Evolutionary conservation across 2,329 filamentous ascomycete species (phyloP), one percentile per base, ranked within the genome.

Genomic region (Bertia moriformis): DNA sequence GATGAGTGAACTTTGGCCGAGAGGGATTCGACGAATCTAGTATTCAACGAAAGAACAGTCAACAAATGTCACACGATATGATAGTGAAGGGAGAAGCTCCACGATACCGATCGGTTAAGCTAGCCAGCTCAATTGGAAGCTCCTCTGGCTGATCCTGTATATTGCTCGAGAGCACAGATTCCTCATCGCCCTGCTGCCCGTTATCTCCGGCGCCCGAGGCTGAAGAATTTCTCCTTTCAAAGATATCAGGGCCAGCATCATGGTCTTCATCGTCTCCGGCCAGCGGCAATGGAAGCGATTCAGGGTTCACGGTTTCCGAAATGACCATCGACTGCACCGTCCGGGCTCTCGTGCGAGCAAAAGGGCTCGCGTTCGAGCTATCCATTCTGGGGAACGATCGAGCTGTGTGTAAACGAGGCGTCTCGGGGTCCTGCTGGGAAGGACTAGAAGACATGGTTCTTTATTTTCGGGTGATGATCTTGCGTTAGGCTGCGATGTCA

Each of bases 41-140:
- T 32, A 14, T 7, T 14, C 15, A 35, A 10, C n/a, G n/a, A n/a
- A n/a, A n/a, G n/a, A n/a, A n/a, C n/a, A n/a, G n/a, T n/a, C n/a
- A n/a, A n/a, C n/a, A n/a, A n/a, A n/a, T n/a, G n/a, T n/a, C n/a
- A n/a, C n/a, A n/a, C n/a, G n/a, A n/a, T n/a, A n/a, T n/a, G n/a
- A n/a, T 35, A 14, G 32, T 35, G 10, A 10, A 35, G 12, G 17
- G 13, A n/a, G 15, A 14, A 24, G 22, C 4, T 30, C 27, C 17
- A 35, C 44, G n/a, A 38, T 58, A 72, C 70, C 73, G 67, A 53
- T 79, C 74, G 15, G 70, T 74, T 47, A 78, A 56, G 54, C 73
- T 78, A 39, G 71, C 61, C 43, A 80, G 67, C 59, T 80, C 75
- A 45, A 80, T 75, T 3, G 75, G 75, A 19, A 80, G 61, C 49